phyloP scores from a whole-genome alignment of 1,284 basidiomycete genomes.

The Tremellales sp. region DNA sequence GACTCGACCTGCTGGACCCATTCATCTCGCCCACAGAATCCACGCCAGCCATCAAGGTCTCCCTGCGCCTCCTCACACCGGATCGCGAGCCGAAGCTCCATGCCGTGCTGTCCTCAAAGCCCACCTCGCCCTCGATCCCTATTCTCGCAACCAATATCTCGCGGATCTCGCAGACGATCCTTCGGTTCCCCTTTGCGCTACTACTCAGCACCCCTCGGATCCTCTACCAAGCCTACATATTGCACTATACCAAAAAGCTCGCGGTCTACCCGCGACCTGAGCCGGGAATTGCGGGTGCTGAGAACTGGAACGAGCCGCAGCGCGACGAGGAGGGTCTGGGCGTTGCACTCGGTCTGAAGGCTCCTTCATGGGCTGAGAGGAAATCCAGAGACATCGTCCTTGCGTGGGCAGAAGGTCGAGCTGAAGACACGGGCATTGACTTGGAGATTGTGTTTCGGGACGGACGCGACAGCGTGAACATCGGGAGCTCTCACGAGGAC shows the following conservation, averaged over 20 bases:
- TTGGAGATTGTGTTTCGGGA: constrained; percentile 44
- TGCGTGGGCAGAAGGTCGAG: constrained; percentile 47
- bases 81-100: constrained; percentile 51
- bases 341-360: constrained; percentile 55
- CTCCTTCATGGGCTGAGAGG: constrained; percentile 49
- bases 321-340: constrained; percentile 17
- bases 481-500: constrained; percentile 6
- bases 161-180: constrained; percentile 52
- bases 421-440: constrained; percentile 40
- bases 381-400: constrained; percentile 48
- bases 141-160: not conserved
- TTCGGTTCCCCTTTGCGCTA: constrained; percentile 57
- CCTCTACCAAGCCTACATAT: constrained; percentile 60
- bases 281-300: constrained; percentile 46
- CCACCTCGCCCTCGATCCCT: constrained; percentile 10
- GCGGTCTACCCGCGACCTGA: constrained; percentile 65
- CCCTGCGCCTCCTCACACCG: constrained; percentile 33
- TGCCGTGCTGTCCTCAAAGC: constrained; percentile 54
- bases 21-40: constrained; percentile 33
- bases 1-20: constrained; percentile 52
- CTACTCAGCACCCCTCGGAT: constrained; percentile 63
- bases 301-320: constrained; percentile 18
- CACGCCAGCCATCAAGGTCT: constrained; percentile 31
- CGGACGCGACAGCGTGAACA: constrained; percentile 1
- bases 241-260: constrained; percentile 63